These are phyloP conservation scores for Geum urbanum DNA, from an alignment of 306 rosid genomes.

Conservation along the genomic window DNA sequence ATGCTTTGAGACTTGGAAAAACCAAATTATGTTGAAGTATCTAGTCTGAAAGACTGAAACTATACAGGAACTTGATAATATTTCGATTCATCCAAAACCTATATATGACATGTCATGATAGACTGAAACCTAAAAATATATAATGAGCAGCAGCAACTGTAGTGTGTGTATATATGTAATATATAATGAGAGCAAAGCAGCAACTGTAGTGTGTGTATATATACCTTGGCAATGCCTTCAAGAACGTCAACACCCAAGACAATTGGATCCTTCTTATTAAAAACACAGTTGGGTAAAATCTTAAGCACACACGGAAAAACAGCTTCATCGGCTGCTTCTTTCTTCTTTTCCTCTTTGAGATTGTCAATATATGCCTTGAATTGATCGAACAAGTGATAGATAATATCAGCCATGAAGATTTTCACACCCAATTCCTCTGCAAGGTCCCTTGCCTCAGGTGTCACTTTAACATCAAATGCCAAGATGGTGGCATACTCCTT, in stretches of 20 bases:
- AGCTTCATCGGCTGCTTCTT: slow-evolving; percentile 86
- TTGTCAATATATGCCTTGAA: slow-evolving; percentile 87
- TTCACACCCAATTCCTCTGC: slow-evolving; percentile 82
- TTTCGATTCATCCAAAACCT: not conserved
- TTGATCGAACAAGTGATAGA: slow-evolving; percentile 86
- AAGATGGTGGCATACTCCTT: slow-evolving; percentile 72
- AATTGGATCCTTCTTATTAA: slow-evolving; percentile 97
- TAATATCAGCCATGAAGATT: slow-evolving; percentile 85
- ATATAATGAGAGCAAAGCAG: not conserved
- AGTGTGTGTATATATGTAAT: no score
- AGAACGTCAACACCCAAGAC: slow-evolving; percentile 90
- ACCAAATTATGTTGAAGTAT: not conserved
- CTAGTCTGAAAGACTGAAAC: not conserved
- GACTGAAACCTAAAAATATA: slow-evolving; percentile 7
- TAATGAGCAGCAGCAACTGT: not conserved
- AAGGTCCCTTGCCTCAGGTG: slow-evolving; percentile 85
- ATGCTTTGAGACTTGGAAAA: not conserved
- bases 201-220: not conserved
- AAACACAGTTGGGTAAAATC: slow-evolving; percentile 75
- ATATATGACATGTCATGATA: not conserved
- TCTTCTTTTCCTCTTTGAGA: slow-evolving; percentile 91
- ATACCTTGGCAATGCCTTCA: slow-evolving; percentile 89
- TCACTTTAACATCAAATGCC: slow-evolving; percentile 98
- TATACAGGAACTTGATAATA: not conserved
- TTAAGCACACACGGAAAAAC: slow-evolving; percentile 84